Percentiles rank a stretch among this genome's conserved stretches.
Conservation (phyloP, 352 stramenopile genomes). For the Globisporangium uncinulatum region DNA sequence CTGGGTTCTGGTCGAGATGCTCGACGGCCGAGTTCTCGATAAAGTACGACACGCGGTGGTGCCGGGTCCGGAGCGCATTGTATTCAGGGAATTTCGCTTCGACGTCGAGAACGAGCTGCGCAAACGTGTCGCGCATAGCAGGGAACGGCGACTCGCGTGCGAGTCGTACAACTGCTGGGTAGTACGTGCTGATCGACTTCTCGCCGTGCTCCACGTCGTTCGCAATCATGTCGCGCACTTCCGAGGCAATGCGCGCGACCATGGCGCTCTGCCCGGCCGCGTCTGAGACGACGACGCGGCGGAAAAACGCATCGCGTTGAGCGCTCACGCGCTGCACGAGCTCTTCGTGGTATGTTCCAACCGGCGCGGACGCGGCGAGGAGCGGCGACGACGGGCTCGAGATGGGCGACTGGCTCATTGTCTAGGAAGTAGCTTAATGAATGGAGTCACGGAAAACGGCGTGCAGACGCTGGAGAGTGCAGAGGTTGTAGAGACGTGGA, state of each 20-base stretch:
- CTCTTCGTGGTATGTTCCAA: slow-evolving; percentile 24
- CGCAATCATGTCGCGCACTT: slow-evolving; percentile 52
- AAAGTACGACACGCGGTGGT: slow-evolving; percentile 65
- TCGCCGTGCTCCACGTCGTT: slow-evolving; percentile 22
- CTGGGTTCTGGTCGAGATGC: slow-evolving; percentile 23
- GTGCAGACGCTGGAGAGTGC: too few relatives aligned
- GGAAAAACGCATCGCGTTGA: slow-evolving; percentile 81
- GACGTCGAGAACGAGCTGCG: slow-evolving; percentile 35
- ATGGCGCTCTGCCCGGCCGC: slow-evolving; percentile 54
- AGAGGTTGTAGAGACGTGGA: too few relatives aligned
- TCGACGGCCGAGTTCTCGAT: slow-evolving; percentile 34
- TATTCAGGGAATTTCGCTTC: slow-evolving; percentile 33
- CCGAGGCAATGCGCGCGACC: slow-evolving; percentile 39
- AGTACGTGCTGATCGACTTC: slow-evolving; percentile 49
- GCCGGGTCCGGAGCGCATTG: slow-evolving; percentile 19
- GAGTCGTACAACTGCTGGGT: slow-evolving; percentile 60
- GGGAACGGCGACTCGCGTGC: slow-evolving; percentile 63
- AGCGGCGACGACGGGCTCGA: slow-evolving; percentile 14
- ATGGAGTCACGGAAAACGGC: too few relatives aligned
- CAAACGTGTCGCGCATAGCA: slow-evolving; percentile 53
- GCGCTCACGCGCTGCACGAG: slow-evolving; percentile 47
- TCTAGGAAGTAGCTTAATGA: not conserved
- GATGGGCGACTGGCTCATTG: slow-evolving; percentile 3
- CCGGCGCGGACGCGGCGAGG: not conserved
- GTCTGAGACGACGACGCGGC: slow-evolving; percentile 64